These are phyloP conservation scores for Cardamine occulta DNA, from an alignment of 345 rosid genomes.

Conservation along the genomic window DNA sequence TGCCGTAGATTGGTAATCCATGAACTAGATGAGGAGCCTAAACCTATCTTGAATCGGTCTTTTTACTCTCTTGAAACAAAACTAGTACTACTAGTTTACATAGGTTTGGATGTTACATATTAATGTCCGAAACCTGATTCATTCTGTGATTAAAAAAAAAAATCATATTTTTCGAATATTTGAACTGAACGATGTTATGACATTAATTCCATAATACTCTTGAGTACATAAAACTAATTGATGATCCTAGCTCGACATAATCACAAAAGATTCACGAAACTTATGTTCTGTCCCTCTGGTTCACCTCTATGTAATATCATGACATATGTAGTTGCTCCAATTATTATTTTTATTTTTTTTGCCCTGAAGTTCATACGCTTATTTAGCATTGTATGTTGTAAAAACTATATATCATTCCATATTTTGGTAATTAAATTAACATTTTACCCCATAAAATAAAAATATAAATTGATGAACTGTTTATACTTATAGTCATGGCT, in stretches of 20 bases:
- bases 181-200: neutral
- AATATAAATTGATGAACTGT: neutral
- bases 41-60: constrained; percentile 14
- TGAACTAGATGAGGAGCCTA: neutral
- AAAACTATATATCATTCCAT: too few relatives aligned
- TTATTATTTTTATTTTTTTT: too few relatives aligned
- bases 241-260: too few relatives aligned
- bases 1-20: constrained; percentile 48
- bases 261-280: too few relatives aligned
- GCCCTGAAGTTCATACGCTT: too few relatives aligned
- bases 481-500: neutral
- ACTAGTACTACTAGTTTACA: constrained; percentile 3
- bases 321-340: too few relatives aligned
- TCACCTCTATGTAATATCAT: too few relatives aligned
- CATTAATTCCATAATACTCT: neutral
- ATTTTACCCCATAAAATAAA: neutral
- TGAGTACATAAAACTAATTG: neutral
- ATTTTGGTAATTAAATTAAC: neutral
- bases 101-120: neutral
- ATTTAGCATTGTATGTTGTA: too few relatives aligned
- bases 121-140: neutral
- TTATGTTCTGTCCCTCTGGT: too few relatives aligned
- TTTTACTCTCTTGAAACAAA: neutral
- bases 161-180: too few relatives aligned
- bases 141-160: neutral